Percentiles rank a stretch among this genome's conserved stretches.
Evolutionary conservation across 495 filamentous ascomycete species (phyloP).

Genomic region (Hyaloscypha hepaticicola): DNA sequence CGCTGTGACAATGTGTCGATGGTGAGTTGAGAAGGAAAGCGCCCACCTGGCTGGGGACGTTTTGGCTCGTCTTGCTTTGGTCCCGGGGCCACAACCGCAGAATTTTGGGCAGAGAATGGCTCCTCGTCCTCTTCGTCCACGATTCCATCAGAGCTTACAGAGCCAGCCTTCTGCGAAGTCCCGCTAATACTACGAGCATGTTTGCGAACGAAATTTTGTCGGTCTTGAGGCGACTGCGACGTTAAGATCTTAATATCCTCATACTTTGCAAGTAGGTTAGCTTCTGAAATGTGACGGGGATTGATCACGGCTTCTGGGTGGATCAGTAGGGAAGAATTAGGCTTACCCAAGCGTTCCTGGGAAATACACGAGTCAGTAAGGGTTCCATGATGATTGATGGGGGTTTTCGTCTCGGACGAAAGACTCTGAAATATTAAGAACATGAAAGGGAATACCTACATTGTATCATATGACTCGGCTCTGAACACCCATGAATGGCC

Average conservation of each 20-base stretch:
- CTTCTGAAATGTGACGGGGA: background rate
- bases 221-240: conserved; percentile 84
- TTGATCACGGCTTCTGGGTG: background rate
- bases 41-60: conserved; percentile 79
- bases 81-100: conserved; percentile 46
- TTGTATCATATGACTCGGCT: conserved; percentile 90
- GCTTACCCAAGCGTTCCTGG: background rate
- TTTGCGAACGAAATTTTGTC: conserved; percentile 78
- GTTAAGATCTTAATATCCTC: conserved; percentile 86
- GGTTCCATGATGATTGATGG: background rate
- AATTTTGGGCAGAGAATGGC: conserved; percentile 63
- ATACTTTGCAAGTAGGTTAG: conserved; percentile 48
- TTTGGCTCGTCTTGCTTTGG: conserved; percentile 49
- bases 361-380: background rate
- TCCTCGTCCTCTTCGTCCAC: conserved; percentile 87
- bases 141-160: conserved; percentile 68
- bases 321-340: background rate
- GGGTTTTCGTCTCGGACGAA: background rate
- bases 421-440: too few relatives aligned
- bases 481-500: conserved; percentile 98
- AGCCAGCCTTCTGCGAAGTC: conserved; percentile 56
- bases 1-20: conserved; percentile 57
- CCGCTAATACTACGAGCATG: conserved; percentile 75
- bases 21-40: conserved; percentile 84
- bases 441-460: conserved; percentile 48